Conservation (phyloP, 1,139 yeast genomes). For the Magnusiomyces tetraspermus region DNA sequence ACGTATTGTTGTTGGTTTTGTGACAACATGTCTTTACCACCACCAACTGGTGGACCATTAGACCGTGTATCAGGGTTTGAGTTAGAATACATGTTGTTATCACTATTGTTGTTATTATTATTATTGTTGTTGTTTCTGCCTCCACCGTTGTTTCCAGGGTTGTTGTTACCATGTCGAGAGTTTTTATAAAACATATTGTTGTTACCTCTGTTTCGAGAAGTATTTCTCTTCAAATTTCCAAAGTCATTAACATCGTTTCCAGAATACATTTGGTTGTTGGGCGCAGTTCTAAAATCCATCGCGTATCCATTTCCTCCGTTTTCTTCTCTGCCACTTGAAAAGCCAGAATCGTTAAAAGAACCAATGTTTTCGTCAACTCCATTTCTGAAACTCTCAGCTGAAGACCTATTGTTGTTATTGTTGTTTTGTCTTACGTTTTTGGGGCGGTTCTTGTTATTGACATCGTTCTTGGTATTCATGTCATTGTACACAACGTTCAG, state of each 20-base stretch:
- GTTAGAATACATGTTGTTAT: not conserved
- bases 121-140: not conserved
- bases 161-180: conserved; percentile 1
- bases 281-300: not conserved
- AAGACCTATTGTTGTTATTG: not conserved
- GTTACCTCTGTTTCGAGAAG: not conserved
- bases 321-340: no score
- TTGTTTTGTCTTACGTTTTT: not conserved
- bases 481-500: not conserved
- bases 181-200: not conserved
- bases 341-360: no score
- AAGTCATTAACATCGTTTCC: not conserved
- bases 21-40: not conserved
- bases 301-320: not conserved
- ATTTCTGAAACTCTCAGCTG: not conserved
- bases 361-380: not conserved
- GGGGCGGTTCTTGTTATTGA: not conserved
- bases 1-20: not conserved
- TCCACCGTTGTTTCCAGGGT: not conserved
- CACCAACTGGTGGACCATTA: not conserved
- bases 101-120: not conserved
- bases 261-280: not conserved
- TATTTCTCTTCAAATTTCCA: not conserved
- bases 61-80: not conserved
- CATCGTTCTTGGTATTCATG: not conserved